phyloP scores from a whole-genome alignment of 148 eudicot species.

The Pharnaceum exiguum region DNA sequence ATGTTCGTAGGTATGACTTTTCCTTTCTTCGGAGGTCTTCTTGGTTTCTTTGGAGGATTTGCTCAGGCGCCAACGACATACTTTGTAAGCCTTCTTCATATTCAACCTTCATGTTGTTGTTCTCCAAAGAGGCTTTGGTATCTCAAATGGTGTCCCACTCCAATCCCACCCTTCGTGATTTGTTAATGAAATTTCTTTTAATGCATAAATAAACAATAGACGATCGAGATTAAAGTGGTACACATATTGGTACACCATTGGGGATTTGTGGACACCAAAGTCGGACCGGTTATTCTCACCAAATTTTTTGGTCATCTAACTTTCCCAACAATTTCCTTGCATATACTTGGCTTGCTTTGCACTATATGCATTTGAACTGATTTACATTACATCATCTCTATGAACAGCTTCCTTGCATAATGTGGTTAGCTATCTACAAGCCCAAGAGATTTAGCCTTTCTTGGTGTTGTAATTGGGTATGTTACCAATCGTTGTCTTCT shows the following conservation, averaged over 20 bases:
- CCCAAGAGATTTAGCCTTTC: slow-evolving; percentile 36
- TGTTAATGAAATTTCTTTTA: too few relatives aligned
- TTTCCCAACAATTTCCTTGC: too few relatives aligned
- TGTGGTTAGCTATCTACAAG: slow-evolving; percentile 31
- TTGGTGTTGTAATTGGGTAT: slow-evolving; percentile 38
- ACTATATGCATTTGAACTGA: too few relatives aligned
- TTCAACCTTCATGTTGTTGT: not conserved
- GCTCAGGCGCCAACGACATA: slow-evolving; percentile 43
- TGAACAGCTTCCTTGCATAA: slow-evolving; percentile 34
- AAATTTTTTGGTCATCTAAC: too few relatives aligned
- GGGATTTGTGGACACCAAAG: too few relatives aligned
- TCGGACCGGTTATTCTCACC: too few relatives aligned
- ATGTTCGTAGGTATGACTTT: slow-evolving; percentile 37
- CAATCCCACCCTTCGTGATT: too few relatives aligned
- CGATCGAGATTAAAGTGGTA: not conserved
- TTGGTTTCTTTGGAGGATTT: slow-evolving; percentile 40
- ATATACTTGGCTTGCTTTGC: too few relatives aligned
- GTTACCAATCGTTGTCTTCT: not conserved
- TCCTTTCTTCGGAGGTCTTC: slow-evolving; percentile 43
- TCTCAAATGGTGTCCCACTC: too few relatives aligned
- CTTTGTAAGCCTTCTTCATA: slow-evolving; percentile 25
- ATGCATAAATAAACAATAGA: too few relatives aligned
- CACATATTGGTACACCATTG: too few relatives aligned
- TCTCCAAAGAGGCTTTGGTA: too few relatives aligned
- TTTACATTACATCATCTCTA: not conserved